Percentiles rank a stretch among this genome's conserved stretches.
Evolutionary conservation across 305 asterid genomes (phyloP).

Genomic region (Stenogyne calaminthoides): DNA sequence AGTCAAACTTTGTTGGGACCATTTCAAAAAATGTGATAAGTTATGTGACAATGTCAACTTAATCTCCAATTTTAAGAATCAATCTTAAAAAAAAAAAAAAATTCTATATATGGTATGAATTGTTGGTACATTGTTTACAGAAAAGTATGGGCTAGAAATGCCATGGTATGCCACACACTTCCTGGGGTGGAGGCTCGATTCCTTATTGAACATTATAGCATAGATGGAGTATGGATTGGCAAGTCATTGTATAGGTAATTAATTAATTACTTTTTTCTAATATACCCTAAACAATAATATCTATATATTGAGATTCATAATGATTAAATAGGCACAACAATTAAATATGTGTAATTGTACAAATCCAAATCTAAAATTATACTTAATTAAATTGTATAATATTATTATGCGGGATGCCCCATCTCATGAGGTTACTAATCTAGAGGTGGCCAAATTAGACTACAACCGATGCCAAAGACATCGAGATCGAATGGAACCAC

Average conservation of each 20-base stretch:
- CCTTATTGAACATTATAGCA: conserved; percentile 34
- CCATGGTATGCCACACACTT: conserved; percentile 42
- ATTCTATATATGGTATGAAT: neutral
- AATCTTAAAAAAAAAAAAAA: neutral
- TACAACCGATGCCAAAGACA: conserved; percentile 42
- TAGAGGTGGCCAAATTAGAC: conserved; percentile 41
- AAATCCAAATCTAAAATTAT: neutral
- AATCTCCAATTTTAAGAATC: neutral
- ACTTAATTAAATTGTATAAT: neutral
- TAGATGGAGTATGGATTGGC: conserved; percentile 39
- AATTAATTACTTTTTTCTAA: neutral
- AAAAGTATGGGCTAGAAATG: conserved; percentile 30
- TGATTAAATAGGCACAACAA: neutral
- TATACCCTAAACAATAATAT: neutral
- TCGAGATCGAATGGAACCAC: conserved; percentile 42
- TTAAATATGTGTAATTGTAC: neutral
- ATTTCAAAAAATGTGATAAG: no score
- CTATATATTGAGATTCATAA: neutral
- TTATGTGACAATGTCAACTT: no score
- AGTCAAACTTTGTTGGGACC: no score
- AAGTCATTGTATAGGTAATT: conserved; percentile 39
- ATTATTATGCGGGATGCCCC: neutral
- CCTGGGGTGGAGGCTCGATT: conserved; percentile 40
- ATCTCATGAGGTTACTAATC: neutral
- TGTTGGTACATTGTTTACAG: neutral